phyloP scores from a whole-genome alignment of 2,329 filamentous ascomycete genomes.

The Fusarium incarnatum region DNA sequence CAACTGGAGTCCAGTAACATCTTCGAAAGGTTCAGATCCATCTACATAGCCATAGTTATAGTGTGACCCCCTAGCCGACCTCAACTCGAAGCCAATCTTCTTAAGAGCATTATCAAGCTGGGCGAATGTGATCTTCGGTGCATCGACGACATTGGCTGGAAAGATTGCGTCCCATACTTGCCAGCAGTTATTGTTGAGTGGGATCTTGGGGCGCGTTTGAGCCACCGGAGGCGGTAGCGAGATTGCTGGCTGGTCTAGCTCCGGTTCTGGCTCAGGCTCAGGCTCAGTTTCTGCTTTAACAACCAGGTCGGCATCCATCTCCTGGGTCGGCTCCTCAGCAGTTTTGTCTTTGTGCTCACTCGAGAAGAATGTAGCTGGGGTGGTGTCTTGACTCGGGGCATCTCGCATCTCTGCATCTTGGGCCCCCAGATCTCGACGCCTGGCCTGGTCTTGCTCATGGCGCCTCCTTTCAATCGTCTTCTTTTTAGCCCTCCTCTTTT shows the following conservation, averaged over 20 bases:
- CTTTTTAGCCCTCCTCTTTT: background rate
- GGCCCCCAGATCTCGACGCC: background rate
- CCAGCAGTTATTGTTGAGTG: constrained; percentile 36
- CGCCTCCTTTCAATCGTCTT: background rate
- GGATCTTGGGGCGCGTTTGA: background rate
- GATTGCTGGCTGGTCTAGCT: background rate
- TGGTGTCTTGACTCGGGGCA: background rate
- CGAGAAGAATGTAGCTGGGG: background rate
- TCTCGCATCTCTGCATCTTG: background rate
- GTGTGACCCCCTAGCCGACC: background rate
- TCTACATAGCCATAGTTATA: background rate
- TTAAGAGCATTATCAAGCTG: background rate
- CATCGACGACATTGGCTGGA: constrained; percentile 6
- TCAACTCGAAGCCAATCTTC: background rate
- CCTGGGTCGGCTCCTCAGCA: background rate
- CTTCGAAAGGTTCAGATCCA: background rate
- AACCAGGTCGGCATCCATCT: background rate
- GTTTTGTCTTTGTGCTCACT: background rate
- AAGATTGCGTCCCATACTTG: background rate
- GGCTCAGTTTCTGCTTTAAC: background rate
- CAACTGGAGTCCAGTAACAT: background rate
- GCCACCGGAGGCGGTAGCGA: constrained; percentile 7
- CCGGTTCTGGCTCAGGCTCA: background rate
- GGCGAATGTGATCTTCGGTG: background rate
- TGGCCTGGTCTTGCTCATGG: background rate